Percentiles rank a stretch among this genome's conserved stretches.
These are phyloP conservation scores for Pseudopithomyces chartarum DNA, from an alignment of 2,329 filamentous ascomycete genomes.

Conservation along the genomic window DNA sequence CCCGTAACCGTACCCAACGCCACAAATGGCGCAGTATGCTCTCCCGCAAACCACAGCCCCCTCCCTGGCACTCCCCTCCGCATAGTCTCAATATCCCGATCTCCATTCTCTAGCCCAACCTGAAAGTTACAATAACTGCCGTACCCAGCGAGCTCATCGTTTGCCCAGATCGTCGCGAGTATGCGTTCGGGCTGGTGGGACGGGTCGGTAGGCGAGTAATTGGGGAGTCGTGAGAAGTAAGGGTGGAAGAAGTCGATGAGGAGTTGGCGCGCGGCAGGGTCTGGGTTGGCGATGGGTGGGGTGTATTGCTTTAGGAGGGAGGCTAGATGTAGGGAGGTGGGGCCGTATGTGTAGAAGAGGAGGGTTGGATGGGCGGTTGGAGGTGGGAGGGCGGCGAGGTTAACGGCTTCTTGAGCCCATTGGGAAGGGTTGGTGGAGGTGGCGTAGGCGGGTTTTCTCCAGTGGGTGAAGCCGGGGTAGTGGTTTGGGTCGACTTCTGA, in stretches of 20 bases:
- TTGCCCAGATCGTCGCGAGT: constrained; percentile 77
- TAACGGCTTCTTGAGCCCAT: constrained; percentile 80
- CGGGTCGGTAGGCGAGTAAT: constrained; percentile 61
- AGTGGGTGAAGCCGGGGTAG: constrained; percentile 73
- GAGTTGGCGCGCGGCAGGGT: constrained; percentile 46
- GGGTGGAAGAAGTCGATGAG: constrained; percentile 73
- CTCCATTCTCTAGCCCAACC: constrained; percentile 70
- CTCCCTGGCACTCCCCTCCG: constrained; percentile 62
- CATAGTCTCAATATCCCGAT: constrained; percentile 70
- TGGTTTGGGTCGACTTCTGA: constrained; percentile 39
- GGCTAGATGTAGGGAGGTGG: constrained; percentile 40
- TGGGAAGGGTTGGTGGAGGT: constrained; percentile 62
- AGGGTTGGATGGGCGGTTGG: constrained; percentile 74
- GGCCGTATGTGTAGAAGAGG: constrained; percentile 79
- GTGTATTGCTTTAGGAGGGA: constrained; percentile 25
- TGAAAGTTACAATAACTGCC: constrained; percentile 89
- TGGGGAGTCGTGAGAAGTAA: constrained; percentile 76
- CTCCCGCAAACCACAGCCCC: constrained; percentile 84
- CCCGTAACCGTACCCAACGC: constrained; percentile 87
- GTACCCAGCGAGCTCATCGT: constrained; percentile 77
- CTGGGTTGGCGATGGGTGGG: constrained; percentile 47
- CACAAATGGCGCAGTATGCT: constrained; percentile 89
- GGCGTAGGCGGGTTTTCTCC: constrained; percentile 73
- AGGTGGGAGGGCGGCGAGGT: constrained; percentile 69
- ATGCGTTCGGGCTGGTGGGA: constrained; percentile 67